A percentile compares a stretch with the other conserved stretches of the same genome.
phyloP scores from a whole-genome alignment of 768 basidiomycete genomes.

The Coprinopsis sp. region DNA sequence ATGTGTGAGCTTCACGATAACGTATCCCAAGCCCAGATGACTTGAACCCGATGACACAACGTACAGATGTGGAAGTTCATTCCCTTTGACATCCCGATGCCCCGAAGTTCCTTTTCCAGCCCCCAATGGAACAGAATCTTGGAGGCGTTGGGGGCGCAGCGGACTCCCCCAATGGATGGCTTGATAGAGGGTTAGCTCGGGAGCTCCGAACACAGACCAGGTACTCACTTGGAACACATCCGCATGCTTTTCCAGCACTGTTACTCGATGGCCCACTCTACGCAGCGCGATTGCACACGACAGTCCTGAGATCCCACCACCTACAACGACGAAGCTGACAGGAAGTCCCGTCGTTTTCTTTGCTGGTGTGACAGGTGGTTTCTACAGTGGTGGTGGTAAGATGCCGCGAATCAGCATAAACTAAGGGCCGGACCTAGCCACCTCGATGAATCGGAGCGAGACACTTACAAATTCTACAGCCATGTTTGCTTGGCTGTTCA shows the following conservation, averaged over 20 bases:
- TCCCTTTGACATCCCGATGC: conserved; percentile 20
- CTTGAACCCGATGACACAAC: conserved; percentile 3
- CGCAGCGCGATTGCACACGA: conserved; percentile 49
- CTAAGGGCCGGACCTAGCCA: too few relatives aligned
- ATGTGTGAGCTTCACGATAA: too few relatives aligned
- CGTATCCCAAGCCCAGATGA: conserved; percentile 1
- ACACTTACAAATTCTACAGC: too few relatives aligned
- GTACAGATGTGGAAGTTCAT: conserved; percentile 18
- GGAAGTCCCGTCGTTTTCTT: conserved; percentile 6
- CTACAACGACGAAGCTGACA: conserved; percentile 33
- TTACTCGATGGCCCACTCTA: conserved; percentile 50
- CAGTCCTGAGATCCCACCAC: conserved; percentile 48
- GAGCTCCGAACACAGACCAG: background rate
- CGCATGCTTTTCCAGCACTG: conserved; percentile 41
- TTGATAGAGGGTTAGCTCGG: conserved; percentile 8
- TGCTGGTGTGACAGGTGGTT: conserved; percentile 6
- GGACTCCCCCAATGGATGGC: conserved; percentile 24
- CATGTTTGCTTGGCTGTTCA: too few relatives aligned
- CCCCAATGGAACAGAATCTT: conserved; percentile 58
- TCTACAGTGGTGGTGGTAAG: too few relatives aligned
- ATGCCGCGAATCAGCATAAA: too few relatives aligned
- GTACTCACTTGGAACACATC: conserved; percentile 10
- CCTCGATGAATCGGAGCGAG: too few relatives aligned
- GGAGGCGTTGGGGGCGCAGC: conserved; percentile 47
- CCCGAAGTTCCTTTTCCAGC: conserved; percentile 23